Evolutionary conservation across 371 early-diverging fungal genomes (phyloP), one percentile per base, ranked within the genome.

Genomic region (Mortierella sp.): DNA sequence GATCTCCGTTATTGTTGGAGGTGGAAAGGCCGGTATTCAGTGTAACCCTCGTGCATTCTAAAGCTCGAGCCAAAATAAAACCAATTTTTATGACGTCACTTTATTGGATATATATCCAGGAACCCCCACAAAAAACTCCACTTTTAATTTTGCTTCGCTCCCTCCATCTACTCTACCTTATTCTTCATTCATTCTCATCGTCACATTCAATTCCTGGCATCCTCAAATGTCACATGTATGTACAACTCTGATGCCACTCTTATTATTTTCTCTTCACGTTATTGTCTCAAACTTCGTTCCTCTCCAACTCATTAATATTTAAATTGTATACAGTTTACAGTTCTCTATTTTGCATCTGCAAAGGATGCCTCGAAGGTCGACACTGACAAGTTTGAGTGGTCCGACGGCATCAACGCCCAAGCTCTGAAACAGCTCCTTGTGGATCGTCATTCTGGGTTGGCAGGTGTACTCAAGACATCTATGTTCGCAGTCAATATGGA

Each of bases 401-500:
- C 77, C 9, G 53, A 58, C 3, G 74, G 80, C 8, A 69, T 81
- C 43, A 64, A 64, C 19, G 61, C 87, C 8, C 35, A 62, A 9
- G 66, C 51, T 4, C 67, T 91, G 56, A 76, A 85, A 5, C 42
- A 64, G 5, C 47, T 81, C 7, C 70, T 91, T 1, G 61, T 82
- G 2, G 37, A 61, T 3, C 75, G 83, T 7, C 88, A 90, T 70
- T 73, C 85, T 0, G 70, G 56, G 12, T 61, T 89, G 0, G 64
- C 62, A 26, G 66, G 47, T 0, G 56, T 93, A 9, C 66, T 92
- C 28, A 82, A 86, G 6, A 83, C 84, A 3, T 85, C 89, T 22
- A 83, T 92, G 85, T 84, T 89, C 71, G 91, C 93, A 0, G 81
- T 93, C 42, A 90, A 94, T 75, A 86, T 91, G 87, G 91, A 91